Evolutionary conservation across 2,329 filamentous ascomycete species (phyloP).

Genomic region (Sarocladium oryzae): DNA sequence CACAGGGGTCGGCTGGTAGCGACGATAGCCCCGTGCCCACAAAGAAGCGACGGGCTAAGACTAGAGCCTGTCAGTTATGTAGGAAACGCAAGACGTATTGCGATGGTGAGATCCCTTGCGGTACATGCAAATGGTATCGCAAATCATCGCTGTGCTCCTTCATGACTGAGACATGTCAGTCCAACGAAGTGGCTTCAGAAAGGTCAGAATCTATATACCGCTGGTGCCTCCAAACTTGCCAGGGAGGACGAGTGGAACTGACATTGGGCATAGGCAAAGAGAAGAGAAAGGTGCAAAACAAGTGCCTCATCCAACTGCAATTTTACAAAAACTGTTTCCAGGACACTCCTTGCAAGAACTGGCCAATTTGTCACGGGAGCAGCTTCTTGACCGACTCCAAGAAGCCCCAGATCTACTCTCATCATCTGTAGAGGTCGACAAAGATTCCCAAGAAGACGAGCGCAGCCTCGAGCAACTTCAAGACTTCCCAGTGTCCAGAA

Average conservation of each 20-base stretch:
- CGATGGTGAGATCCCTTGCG: neutral
- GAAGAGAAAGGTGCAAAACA: neutral
- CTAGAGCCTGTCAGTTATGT: neutral
- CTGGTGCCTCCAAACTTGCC: too few species aligned
- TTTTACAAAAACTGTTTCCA: neutral
- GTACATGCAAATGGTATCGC: conserved; percentile 6
- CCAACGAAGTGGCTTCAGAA: neutral
- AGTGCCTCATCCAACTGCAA: neutral
- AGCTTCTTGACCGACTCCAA: neutral
- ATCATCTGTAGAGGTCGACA: neutral
- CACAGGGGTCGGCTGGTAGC: neutral
- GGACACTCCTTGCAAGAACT: neutral
- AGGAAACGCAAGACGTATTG: neutral
- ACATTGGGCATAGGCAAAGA: neutral
- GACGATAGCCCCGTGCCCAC: neutral
- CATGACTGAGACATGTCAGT: neutral
- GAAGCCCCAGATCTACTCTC: neutral
- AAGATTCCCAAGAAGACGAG: neutral
- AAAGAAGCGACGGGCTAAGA: neutral
- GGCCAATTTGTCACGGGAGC: neutral
- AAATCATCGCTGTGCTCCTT: neutral
- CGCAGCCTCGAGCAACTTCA: conserved; percentile 1
- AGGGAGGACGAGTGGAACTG: too few species aligned
- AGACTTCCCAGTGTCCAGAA: conserved; percentile 1
- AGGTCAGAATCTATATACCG: neutral